phyloP scores from a whole-genome alignment of 1,284 basidiomycete species.

The Neonothopanus nambi region DNA sequence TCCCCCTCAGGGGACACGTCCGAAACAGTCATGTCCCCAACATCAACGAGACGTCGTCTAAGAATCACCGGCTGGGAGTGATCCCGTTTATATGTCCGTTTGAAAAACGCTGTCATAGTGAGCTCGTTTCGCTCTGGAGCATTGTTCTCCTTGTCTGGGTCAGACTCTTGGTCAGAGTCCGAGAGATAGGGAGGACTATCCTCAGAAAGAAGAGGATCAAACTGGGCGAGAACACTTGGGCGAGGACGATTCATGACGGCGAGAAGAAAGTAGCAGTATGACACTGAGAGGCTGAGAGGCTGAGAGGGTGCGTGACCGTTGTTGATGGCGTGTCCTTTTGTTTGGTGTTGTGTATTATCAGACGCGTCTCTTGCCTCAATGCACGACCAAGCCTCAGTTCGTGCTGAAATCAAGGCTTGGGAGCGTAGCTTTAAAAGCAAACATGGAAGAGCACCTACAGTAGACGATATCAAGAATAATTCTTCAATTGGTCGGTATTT shows the following conservation, averaged over 20 bases:
- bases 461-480: constrained; percentile 77
- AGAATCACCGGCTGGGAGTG: constrained; percentile 36
- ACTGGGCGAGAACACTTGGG: constrained; percentile 52
- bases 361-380: not conserved
- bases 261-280: constrained; percentile 2
- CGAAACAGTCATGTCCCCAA: constrained; percentile 49
- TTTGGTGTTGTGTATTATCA: not conserved
- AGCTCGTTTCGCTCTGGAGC: constrained; percentile 34
- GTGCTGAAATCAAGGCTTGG: constrained; percentile 81
- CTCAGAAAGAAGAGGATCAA: constrained; percentile 50
- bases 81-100: constrained; percentile 37
- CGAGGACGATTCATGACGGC: constrained; percentile 36
- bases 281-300: not conserved
- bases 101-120: constrained; percentile 51
- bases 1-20: constrained; percentile 32
- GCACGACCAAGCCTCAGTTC: constrained; percentile 37
- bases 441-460: constrained; percentile 65
- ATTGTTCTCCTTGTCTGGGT: constrained; percentile 64
- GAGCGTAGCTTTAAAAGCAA: constrained; percentile 70
- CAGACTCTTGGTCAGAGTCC: constrained; percentile 29
- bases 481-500: constrained; percentile 65
- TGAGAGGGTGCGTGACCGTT: constrained; percentile 1
- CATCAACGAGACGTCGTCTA: constrained; percentile 55
- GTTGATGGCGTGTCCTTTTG: not conserved
- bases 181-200: constrained; percentile 18